Conservation (phyloP, 805 yeast genomes). For the Zygosaccharomyces siamensis region DNA sequence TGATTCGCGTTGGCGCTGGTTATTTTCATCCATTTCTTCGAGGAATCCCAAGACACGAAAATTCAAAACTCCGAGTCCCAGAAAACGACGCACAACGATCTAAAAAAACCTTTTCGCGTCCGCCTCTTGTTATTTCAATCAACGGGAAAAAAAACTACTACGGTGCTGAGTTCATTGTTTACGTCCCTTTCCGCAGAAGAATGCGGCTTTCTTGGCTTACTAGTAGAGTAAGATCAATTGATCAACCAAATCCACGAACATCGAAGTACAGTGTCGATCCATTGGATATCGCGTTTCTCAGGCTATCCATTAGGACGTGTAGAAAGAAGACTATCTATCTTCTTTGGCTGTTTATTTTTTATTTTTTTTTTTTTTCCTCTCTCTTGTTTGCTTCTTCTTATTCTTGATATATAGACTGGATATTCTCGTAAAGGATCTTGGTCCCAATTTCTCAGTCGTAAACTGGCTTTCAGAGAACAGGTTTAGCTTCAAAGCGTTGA, state of each 20-base stretch:
- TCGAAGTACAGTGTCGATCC: slow-evolving; percentile 1
- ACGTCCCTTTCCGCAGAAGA: background rate
- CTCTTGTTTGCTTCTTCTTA: background rate
- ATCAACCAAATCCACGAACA: background rate
- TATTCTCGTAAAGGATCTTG: background rate
- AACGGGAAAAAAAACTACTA: background rate
- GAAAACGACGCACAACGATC: background rate
- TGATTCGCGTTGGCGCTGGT: background rate
- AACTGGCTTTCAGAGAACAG: background rate
- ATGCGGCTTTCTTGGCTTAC: background rate
- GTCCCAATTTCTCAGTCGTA: background rate
- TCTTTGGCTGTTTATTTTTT: slow-evolving; percentile 1
- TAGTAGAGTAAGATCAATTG: background rate
- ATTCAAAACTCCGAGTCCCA: background rate
- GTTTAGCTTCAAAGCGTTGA: background rate
- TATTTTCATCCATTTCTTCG: background rate
- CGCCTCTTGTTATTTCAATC: background rate
- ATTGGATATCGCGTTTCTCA: slow-evolving; percentile 1
- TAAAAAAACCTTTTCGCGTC: slow-evolving; percentile 2
- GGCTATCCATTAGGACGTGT: background rate
- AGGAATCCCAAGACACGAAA: background rate
- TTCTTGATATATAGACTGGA: background rate
- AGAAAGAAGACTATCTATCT: background rate
- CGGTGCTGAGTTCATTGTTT: background rate
- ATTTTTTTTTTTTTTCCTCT: background rate